Conservation (phyloP, 257 asterid species). For the Echium plantagineum region DNA sequence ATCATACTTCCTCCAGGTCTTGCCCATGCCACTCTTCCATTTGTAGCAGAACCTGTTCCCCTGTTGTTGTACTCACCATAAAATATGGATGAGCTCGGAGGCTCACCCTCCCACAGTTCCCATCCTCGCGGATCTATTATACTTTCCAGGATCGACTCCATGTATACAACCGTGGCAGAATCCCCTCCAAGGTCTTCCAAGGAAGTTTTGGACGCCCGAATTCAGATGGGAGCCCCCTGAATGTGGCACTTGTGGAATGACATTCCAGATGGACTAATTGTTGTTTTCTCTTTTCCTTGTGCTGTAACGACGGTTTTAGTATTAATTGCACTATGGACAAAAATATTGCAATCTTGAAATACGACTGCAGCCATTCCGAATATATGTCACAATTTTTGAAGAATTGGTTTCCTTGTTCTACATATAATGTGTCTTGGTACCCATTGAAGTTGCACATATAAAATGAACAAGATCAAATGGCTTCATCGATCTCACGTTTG, state of each 20-base stretch:
- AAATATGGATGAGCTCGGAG: neutral
- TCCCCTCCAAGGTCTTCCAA: conserved; percentile 14
- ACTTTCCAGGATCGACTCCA: neutral
- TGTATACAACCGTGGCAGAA: neutral
- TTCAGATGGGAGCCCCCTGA: neutral
- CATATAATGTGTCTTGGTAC: conserved; percentile 11
- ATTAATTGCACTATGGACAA: neutral
- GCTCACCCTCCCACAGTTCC: neutral
- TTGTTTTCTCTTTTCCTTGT: neutral
- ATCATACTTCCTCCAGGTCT: neutral
- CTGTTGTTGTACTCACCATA: conserved; percentile 4
- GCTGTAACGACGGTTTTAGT: conserved; percentile 7
- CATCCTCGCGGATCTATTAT: neutral
- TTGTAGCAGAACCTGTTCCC: neutral
- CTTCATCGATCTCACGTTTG: too few species aligned
- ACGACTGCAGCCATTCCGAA: conserved; percentile 3
- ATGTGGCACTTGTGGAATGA: conserved; percentile 6
- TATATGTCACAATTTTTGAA: conserved; percentile 12
- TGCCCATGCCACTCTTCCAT: conserved; percentile 2
- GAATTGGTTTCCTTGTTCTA: neutral
- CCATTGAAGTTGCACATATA: conserved; percentile 10
- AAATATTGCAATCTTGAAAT: conserved; percentile 4
- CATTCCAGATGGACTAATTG: neutral
- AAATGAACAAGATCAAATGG: too few species aligned
- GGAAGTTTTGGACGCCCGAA: neutral